Base-by-base conservation (phyloP, 768 basidiomycete species). In the Cytidiella melzeri region DNA sequence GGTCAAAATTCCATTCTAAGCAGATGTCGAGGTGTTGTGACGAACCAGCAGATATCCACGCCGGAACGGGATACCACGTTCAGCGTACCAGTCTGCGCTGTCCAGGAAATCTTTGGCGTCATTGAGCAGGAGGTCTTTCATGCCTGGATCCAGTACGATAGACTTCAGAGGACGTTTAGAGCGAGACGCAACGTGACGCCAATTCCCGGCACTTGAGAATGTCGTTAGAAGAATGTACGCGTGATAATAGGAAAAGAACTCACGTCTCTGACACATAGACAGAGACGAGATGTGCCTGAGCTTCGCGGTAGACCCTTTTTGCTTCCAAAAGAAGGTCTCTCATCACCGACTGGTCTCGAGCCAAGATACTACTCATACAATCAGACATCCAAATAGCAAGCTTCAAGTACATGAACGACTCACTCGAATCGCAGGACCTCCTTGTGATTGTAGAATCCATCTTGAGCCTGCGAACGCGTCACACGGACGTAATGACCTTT, bases 21-120 rank as follows among this genome's bases (percentile, higher is more conserved):
- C 26, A 13, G 26, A 25, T 40, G 30, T 44, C 28, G 41, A 27
- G 27, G 40, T 38, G 34, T 57, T 61, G 42, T 52, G 68, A 62
- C 68, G 39, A 36, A 74, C 71, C 19, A 88, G 71, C n/a, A 89
- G 74, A 60, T 87, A 87, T 11, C 89, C 88, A 11, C 87, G 73
- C 18, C 87, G 80, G 69, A 86, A 90, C 1, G 89, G 88, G 50
- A 91, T 89, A 0, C 69, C 88, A 45, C 87, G 79, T 10, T 79
- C 77, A 1, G 75, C 59, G 55, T 91, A 91, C 89, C 89, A 91
- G 18, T 66, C 49, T 56, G 81, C 84, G 55, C 80, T 84, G 9
- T 63, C 62, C 46, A 90, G 65, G 56, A 91, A 91, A 56, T 89
- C 85, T 5, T 67, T 68, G 7, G 84, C 84, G 58, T 92, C 89